Evolutionary conservation across 495 filamentous ascomycete species (phyloP), one percentile per base, ranked within the genome.

Genomic region (Tirmania nivea): DNA sequence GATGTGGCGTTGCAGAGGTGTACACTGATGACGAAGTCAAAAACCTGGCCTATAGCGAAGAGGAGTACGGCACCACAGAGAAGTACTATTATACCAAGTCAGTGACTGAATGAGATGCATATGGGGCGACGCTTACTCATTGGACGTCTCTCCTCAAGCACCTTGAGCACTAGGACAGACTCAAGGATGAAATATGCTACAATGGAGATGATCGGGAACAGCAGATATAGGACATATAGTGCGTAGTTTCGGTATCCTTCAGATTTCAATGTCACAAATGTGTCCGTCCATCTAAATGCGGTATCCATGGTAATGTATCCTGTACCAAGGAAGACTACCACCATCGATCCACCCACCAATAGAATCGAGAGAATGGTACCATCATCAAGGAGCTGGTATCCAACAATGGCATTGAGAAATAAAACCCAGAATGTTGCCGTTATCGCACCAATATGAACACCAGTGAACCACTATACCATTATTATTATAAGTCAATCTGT

Each of bases 381-480:
- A 60, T 99, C 90, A 57, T 99, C 92, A 51, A 96, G 72, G 14
- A 95, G 63, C 64, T 99, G 92, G 66, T 79, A 96, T 55, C 92
- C 90, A 12, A 99, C 83, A 12, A 94, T 66, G 8, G 84, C 87
- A 63, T 96, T 96, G 54, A 99, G 70, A 61, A 99, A 75, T 2
- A 99, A 73, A 35, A 94, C 78, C 90, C 90, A 99, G 54, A 78
- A 72, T 9, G 86, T 87, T 36, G 88, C 84, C 50, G 82, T 75
- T 53, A 96, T 93, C 48, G 84, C 75, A 48, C 86, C 92, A 52
- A 99, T 75, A 65, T 99, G 90, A 11, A 88, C 78, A n/a, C 83
- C 92, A 34, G 80, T 83, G 63, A 99, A 99, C 16, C 78, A 89
- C 86, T 94, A 63, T 52, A 54, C 20, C 50, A 12, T 19, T 31